Conservation (phyloP, 2,329 filamentous ascomycete species). For the Mollisiaceae sp. region DNA sequence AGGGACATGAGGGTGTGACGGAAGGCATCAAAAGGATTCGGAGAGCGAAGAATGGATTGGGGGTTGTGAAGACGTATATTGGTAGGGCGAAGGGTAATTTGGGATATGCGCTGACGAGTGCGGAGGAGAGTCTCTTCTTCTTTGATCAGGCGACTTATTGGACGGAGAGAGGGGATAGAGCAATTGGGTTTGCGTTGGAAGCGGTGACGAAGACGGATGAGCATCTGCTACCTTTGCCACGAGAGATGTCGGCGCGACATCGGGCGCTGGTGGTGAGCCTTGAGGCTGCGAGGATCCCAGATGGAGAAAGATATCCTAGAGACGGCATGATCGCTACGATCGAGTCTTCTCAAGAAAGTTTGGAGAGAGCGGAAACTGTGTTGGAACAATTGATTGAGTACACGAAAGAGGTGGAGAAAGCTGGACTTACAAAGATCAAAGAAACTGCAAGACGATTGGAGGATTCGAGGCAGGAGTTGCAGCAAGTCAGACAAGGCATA, state of each 20-base stretch:
- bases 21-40: constrained; percentile 4
- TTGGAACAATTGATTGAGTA: constrained; percentile 7
- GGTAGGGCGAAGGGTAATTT: neutral
- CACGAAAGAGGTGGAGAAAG: constrained; percentile 12
- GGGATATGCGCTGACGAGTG: neutral
- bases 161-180: neutral
- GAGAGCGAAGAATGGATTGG: constrained; percentile 11
- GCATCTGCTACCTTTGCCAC: constrained; percentile 2
- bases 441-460: constrained; percentile 18
- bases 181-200: neutral
- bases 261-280: neutral
- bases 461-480: constrained; percentile 19
- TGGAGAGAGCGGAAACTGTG: constrained; percentile 1
- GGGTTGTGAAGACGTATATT: constrained; percentile 8
- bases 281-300: neutral
- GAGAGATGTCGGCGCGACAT: neutral
- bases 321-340: neutral
- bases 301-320: neutral
- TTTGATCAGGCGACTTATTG: neutral
- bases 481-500: constrained; percentile 13
- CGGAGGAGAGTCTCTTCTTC: neutral
- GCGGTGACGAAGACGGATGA: constrained; percentile 1
- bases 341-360: neutral
- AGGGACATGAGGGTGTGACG: constrained; percentile 12
- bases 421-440: constrained; percentile 7